Percentiles rank a stretch among this genome's conserved stretches.
Evolutionary conservation across 2,329 filamentous ascomycete species (phyloP).

Genomic region (Fusarium sp.): DNA sequence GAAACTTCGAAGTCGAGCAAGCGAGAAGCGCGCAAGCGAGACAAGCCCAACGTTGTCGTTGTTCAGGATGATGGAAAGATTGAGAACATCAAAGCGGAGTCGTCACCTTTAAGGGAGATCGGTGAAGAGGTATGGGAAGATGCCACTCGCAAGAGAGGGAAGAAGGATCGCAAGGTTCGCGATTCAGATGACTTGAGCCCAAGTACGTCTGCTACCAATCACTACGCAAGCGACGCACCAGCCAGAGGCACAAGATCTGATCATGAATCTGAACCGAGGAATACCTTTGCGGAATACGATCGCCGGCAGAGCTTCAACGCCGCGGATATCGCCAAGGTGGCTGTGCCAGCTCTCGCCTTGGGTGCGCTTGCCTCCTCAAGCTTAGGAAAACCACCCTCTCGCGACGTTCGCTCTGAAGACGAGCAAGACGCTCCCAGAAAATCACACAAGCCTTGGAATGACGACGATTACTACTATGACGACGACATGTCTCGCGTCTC

Average conservation of each 20-base stretch:
- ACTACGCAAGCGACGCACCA: constrained; percentile 37
- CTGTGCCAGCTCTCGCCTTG: constrained; percentile 31
- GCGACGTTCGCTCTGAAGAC: constrained; percentile 31
- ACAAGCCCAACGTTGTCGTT: constrained; percentile 47
- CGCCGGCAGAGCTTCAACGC: constrained; percentile 14
- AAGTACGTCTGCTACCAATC: constrained; percentile 44
- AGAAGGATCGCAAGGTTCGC: constrained; percentile 44
- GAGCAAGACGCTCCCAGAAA: constrained; percentile 12
- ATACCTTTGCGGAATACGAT: constrained; percentile 12
- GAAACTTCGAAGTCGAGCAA: constrained; percentile 44
- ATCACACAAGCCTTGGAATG: constrained; percentile 18
- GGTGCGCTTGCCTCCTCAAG: constrained; percentile 30
- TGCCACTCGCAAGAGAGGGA: constrained; percentile 45
- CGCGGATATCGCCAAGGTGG: constrained; percentile 23
- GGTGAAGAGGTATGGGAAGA: constrained; percentile 42
- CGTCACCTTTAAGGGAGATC: constrained; percentile 25
- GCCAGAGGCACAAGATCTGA: constrained; percentile 23
- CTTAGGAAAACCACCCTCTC: constrained; percentile 15
- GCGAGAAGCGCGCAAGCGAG: constrained; percentile 54
- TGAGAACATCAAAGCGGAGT: constrained; percentile 25
- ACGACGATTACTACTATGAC: constrained; percentile 28
- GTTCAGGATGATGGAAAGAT: constrained; percentile 40
- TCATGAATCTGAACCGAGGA: constrained; percentile 18
- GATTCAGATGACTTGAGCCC: constrained; percentile 40
- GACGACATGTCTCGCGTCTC: constrained; percentile 29